Conservation (phyloP, 495 filamentous ascomycete genomes). For the Podospora conica region DNA sequence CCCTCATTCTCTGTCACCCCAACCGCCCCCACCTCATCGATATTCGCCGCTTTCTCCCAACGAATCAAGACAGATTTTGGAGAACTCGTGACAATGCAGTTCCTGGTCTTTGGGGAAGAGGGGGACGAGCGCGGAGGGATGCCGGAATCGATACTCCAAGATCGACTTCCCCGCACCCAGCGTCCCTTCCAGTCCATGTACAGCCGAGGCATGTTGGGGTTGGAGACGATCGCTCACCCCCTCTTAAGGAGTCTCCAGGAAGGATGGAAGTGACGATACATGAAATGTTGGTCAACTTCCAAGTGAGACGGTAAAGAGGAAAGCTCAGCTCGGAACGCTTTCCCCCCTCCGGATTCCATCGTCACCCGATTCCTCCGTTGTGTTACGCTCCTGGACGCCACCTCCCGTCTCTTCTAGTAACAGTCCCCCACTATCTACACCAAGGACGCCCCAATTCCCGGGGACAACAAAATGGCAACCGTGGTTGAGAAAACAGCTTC, state of each 20-base stretch:
- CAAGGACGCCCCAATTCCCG: not conserved
- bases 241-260: not conserved
- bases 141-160: not conserved
- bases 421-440: no score
- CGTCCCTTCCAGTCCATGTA: not conserved
- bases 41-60: not conserved
- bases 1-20: not conserved
- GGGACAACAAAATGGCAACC: slow-evolving; percentile 15
- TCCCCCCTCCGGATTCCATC: not conserved
- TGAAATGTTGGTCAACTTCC: not conserved
- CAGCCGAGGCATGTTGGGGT: not conserved
- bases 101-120: not conserved
- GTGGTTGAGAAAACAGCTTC: slow-evolving; percentile 82
- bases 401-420: no score
- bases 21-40: not conserved
- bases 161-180: not conserved
- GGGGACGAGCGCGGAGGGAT: not conserved
- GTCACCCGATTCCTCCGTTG: not conserved
- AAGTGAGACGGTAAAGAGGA: not conserved
- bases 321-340: not conserved
- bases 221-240: not conserved
- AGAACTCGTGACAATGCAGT: not conserved
- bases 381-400: not conserved
- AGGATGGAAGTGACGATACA: not conserved
- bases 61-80: not conserved